Evolutionary conservation across 345 rosid species (phyloP), one percentile per base, ranked within the genome.

Genomic region (Ceriops decandra): DNA sequence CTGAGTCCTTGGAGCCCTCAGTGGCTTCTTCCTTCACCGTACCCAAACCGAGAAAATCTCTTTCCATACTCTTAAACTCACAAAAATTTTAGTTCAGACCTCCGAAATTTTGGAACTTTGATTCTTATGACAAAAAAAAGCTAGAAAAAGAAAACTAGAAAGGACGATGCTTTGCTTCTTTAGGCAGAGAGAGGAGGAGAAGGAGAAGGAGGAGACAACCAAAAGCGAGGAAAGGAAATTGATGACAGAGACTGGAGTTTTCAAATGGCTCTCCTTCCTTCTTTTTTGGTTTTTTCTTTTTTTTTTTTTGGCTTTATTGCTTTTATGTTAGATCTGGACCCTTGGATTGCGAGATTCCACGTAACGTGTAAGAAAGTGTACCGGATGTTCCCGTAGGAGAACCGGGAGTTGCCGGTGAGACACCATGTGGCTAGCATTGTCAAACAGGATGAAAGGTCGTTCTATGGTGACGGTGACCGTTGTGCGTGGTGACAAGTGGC

Each of bases 41-140:
- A 70, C 77, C 83, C 57, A 86, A 8, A 17, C 90, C 86, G 10
- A 86, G 75, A 67, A 86, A 86, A 74, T 86, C 85, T 73, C 85
- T 83, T 81, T 86, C 90, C 87, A 86, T 84, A 27, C 30, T 27
- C 28, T 56, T 21, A 22, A 3, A 66, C 36, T 32, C 35, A 57
- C 52, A 26, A 24, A 28, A 9, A n/a, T 1, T 54, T 26, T n/a
- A 21, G 26, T 54, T 26, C 58, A 54, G 27, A 21, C 28, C 28
- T 13, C 58, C 20, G 58, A 22, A 54, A 26, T 2, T 13, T 22
- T 6, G 3, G 22, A 54, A 4, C 2, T 54, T 54, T 54, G 58
- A 21, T 22, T 26, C 19, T 54, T 54, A 10, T 7, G 5, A 1
- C 22, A 2, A 10, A 38, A 16, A 17, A 60, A 46, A 24, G 26